A percentile compares a stretch with the other conserved stretches of the same genome.
phyloP scores from a whole-genome alignment of 169 alveolate genomes.

The Plasmodium gallinaceum region DNA sequence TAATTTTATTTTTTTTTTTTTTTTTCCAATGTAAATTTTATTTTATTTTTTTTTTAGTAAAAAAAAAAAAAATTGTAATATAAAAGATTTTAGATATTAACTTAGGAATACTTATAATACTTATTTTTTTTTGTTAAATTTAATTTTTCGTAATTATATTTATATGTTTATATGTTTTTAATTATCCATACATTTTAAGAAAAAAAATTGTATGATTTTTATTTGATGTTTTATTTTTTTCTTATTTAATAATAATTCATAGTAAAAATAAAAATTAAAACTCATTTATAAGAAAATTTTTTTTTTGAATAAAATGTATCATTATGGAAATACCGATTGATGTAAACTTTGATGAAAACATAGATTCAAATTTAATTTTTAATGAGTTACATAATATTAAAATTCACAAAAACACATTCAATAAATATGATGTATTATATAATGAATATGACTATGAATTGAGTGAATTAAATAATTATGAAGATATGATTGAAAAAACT shows the following conservation, averaged over 20 bases:
- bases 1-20: background rate
- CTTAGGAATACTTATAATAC: no score
- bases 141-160: no score
- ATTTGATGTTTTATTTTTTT: no score
- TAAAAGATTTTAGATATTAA: no score
- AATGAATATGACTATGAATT: constrained; percentile 33
- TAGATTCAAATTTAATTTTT: background rate
- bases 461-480: constrained; percentile 24
- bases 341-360: constrained; percentile 9
- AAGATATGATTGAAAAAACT: constrained; percentile 23
- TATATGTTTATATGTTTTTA: no score
- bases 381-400: constrained; percentile 14
- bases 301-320: background rate
- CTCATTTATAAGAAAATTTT: no score
- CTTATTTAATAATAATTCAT: no score
- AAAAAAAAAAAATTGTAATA: no score
- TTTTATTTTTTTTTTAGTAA: background rate
- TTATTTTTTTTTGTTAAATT: no score
- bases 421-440: constrained; percentile 56
- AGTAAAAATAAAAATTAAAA: no score
- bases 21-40: background rate
- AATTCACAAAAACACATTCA: constrained; percentile 3
- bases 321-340: constrained; percentile 33
- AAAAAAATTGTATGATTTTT: no score
- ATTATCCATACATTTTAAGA: no score